phyloP scores from a whole-genome alignment of 345 rosid genomes.

The Citrus hindsii region DNA sequence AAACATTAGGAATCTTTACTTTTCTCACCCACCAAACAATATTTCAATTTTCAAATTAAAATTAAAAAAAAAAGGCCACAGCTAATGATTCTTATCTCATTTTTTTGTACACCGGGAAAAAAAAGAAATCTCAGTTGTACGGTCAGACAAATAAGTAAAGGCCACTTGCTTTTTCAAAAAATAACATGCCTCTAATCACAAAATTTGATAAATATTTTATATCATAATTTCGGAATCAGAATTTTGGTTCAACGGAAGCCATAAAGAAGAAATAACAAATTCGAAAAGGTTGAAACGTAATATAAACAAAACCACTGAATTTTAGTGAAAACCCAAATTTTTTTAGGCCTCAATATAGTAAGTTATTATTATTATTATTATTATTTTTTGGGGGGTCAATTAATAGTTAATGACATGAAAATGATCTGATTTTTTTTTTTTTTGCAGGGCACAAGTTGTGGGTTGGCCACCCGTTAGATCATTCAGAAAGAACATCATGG shows the following conservation, averaged over 20 bases:
- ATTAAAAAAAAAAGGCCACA: background rate
- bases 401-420: background rate
- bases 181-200: too few species aligned
- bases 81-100: background rate
- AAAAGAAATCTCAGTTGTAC: background rate
- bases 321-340: too few species aligned
- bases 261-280: too few species aligned
- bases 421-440: background rate
- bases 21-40: constrained; percentile 25
- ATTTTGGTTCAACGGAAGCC: too few species aligned
- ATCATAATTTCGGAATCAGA: too few species aligned
- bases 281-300: too few species aligned
- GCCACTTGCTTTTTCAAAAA: too few species aligned
- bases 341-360: too few species aligned
- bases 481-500: constrained; percentile 66
- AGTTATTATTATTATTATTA: background rate
- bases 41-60: too few species aligned
- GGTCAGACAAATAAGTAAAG: background rate
- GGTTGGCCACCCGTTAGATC: constrained; percentile 91
- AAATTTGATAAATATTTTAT: too few species aligned
- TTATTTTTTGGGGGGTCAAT: background rate
- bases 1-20: constrained; percentile 68
- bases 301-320: too few species aligned
- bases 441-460: constrained; percentile 72
- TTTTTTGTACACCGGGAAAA: background rate